Evolutionary conservation across 805 yeast species (phyloP).

Genomic region (Hanseniaspora singularis): DNA sequence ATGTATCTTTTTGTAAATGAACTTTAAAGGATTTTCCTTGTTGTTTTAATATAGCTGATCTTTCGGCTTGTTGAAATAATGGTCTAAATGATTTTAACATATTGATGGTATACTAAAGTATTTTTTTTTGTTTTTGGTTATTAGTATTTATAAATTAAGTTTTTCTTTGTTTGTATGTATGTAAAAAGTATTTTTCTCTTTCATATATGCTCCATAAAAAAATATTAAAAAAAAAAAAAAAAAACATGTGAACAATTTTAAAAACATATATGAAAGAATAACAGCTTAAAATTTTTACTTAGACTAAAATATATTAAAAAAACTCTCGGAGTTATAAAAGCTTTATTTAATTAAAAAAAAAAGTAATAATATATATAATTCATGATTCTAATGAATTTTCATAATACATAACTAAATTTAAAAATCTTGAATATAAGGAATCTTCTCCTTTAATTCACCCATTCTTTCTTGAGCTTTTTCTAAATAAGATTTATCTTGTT

Average conservation of each 20-base stretch:
- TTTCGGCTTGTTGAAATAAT: slow-evolving; percentile 1
- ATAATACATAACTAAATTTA: not conserved
- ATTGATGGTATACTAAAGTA: not conserved
- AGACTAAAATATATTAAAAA: too few species aligned
- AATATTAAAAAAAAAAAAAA: too few species aligned
- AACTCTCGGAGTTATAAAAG: too few species aligned
- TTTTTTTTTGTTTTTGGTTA: not conserved
- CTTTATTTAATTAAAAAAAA: too few species aligned
- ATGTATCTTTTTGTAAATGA: not conserved
- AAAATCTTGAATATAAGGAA: slow-evolving; percentile 6
- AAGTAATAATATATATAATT: too few species aligned
- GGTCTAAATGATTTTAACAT: slow-evolving; percentile 13
- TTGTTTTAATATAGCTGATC: not conserved
- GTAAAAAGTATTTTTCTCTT: too few species aligned
- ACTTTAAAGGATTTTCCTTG: not conserved
- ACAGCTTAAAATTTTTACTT: too few species aligned
- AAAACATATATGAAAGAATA: too few species aligned
- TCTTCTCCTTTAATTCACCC: not conserved
- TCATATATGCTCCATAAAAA: too few species aligned
- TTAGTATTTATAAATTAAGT: too few species aligned
- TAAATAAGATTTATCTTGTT: not conserved
- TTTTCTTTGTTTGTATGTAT: too few species aligned
- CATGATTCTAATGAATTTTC: not conserved
- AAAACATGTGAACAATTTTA: too few species aligned
- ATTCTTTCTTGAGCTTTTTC: slow-evolving; percentile 1